These are phyloP conservation scores for Epichloe elymi DNA, from an alignment of 2,329 filamentous ascomycete genomes.

Conservation along the genomic window DNA sequence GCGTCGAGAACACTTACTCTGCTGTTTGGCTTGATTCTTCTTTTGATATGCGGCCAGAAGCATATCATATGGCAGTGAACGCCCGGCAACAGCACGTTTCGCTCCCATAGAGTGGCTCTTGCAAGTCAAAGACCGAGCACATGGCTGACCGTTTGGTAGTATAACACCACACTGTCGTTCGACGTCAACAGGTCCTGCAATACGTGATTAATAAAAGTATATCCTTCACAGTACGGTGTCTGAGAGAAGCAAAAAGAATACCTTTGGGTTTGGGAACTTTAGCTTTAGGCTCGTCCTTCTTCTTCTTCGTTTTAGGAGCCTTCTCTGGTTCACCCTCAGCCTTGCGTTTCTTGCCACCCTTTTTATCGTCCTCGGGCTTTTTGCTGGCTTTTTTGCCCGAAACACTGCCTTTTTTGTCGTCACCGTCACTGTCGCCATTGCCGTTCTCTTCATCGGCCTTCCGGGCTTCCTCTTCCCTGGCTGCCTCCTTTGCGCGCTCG, in stretches of 20 bases:
- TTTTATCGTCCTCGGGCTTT: conserved; percentile 55
- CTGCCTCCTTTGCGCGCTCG: conserved; percentile 51
- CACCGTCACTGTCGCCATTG: conserved; percentile 33
- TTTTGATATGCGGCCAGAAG: conserved; percentile 80
- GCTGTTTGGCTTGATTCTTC: conserved; percentile 97
- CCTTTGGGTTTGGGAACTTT: conserved; percentile 78
- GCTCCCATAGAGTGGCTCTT: conserved; percentile 94
- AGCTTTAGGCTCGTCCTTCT: conserved; percentile 80
- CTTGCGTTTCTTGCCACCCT: conserved; percentile 62
- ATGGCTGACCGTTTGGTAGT: conserved; percentile 72
- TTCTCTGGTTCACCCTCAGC: conserved; percentile 67
- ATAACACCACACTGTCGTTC: conserved; percentile 87
- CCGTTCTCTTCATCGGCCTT: conserved; percentile 36
- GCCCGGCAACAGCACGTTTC: conserved; percentile 75
- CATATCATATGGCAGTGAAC: conserved; percentile 87
- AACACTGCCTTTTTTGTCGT: conserved; percentile 29
- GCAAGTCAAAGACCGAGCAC: conserved; percentile 79
- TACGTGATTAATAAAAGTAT: not conserved
- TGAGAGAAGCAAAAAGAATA: conserved; percentile 16
- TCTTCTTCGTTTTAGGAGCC: conserved; percentile 79
- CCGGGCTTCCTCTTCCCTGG: conserved; percentile 40
- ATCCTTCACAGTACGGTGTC: not conserved
- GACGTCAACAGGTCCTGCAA: conserved; percentile 69
- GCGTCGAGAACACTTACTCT: conserved; percentile 49
- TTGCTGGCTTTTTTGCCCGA: conserved; percentile 52